Evolutionary conservation across 202 grass and related monocot genomes (phyloP), one percentile per base, ranked within the genome.

Genomic region (Musa balbisiana): DNA sequence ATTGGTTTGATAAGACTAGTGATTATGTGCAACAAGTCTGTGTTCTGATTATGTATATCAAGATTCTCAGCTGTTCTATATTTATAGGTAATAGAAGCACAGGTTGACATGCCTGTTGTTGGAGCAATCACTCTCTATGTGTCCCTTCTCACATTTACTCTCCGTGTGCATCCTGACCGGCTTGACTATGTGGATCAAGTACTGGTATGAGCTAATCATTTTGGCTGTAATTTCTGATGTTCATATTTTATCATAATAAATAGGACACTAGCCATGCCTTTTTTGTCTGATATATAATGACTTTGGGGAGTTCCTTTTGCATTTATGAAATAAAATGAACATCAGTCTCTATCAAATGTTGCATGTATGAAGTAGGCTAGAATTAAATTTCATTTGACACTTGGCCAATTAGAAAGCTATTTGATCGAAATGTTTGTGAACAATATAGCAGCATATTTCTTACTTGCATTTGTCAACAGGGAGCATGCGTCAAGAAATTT

Each of bases 181-280:
- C 95, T 99, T 81, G 95, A 99, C 83, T 99, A 99, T 79, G 95
- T 99, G 83, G 95, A 99, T 82, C 95, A 99, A 99, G 95, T 99
- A 64, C 80, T 99, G 82, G 95, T 98, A 94, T 78, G 84, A 73
- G 10, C 71, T 78, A 74, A 74, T 80, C 26, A 23, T 43, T 71
- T 77, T 64, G 26, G 22, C 67, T 65, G 17, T 73, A 54, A 29
- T 29, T 26, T 80, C 17, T 77, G 29, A 52, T 25, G 10, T 77
- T 50, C n/a, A 77, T 23, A 12, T 52, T 52, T 53, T 16, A 52
- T 10, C 59, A 64, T 14, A 70, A 70, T 70, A 20, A 20, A 51
- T 15, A 17, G 23, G 33, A 13, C 16, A 60, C 9, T 9, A n/a
- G 17, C 56, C 17, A 69, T 50, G 10, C 21, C 10, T 14, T 11